phyloP scores from a whole-genome alignment of 2,329 filamentous ascomycete species.

The Decorospora gaudefroyi region DNA sequence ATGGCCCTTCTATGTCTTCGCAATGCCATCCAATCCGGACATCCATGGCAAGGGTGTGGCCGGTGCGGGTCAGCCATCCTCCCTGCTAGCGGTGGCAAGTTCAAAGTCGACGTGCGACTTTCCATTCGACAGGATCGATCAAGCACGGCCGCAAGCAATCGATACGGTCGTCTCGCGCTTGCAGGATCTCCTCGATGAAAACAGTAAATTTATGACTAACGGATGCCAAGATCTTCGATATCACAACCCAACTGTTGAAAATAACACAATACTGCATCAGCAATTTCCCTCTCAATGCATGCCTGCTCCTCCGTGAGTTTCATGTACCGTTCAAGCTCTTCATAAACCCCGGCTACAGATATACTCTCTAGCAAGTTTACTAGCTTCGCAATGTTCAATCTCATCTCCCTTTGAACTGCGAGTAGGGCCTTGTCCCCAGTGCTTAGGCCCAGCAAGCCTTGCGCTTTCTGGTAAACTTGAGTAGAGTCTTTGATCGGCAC shows the following conservation, averaged over 20 bases:
- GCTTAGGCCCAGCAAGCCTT: no score
- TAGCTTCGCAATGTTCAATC: neutral
- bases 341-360: neutral
- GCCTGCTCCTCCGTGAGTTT: neutral
- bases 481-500: neutral
- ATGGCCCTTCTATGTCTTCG: constrained; percentile 13
- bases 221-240: no score
- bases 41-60: constrained; percentile 9
- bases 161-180: no score
- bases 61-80: constrained; percentile 8
- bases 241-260: no score
- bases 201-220: no score
- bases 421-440: neutral
- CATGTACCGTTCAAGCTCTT: neutral
- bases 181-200: no score
- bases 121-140: no score
- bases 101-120: no score
- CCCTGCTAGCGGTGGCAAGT: no score
- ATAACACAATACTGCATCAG: neutral
- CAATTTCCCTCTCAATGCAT: neutral
- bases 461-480: neutral
- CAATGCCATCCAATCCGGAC: constrained; percentile 12
- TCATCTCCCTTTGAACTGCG: neutral
- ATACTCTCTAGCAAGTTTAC: neutral
- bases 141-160: no score